A percentile compares a stretch with the other conserved stretches of the same genome.
Evolutionary conservation across 352 stramenopile species (phyloP).

Genomic region (Peronospora tabacina): DNA sequence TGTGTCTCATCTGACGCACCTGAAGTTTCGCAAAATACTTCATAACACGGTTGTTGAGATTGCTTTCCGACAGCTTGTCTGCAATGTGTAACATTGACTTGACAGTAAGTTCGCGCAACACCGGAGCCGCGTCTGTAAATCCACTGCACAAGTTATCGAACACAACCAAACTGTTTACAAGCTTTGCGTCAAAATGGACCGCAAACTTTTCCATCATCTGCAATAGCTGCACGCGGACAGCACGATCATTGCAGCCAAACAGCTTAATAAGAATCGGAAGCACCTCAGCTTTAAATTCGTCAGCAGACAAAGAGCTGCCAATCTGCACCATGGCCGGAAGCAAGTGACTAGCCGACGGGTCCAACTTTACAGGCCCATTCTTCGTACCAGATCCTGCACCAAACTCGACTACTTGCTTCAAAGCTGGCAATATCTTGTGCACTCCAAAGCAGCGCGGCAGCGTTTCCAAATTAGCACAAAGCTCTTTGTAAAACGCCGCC

Average conservation of each 20-base stretch:
- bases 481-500: slow-evolving; percentile 90
- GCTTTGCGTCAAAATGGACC: slow-evolving; percentile 83
- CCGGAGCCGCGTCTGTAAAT: slow-evolving; percentile 83
- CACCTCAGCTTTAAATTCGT: slow-evolving; percentile 85
- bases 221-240: slow-evolving; percentile 84
- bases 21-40: slow-evolving; percentile 89
- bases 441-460: slow-evolving; percentile 70
- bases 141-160: slow-evolving; percentile 89
- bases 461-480: slow-evolving; percentile 61
- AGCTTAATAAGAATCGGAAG: slow-evolving; percentile 85
- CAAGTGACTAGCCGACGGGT: slow-evolving; percentile 84
- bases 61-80: slow-evolving; percentile 84
- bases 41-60: slow-evolving; percentile 89
- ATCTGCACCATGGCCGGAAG: slow-evolving; percentile 85
- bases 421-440: slow-evolving; percentile 78
- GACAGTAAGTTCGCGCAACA: slow-evolving; percentile 87
- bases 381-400: slow-evolving; percentile 43
- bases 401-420: slow-evolving; percentile 83
- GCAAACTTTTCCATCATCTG: slow-evolving; percentile 89
- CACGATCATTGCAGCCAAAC: slow-evolving; percentile 89
- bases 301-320: slow-evolving; percentile 53
- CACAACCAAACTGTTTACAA: slow-evolving; percentile 85
- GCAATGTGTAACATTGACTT: slow-evolving; percentile 90
- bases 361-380: slow-evolving; percentile 61
- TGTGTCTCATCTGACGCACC: slow-evolving; percentile 28